Percentiles rank a stretch among this genome's conserved stretches.
Conservation (phyloP, 1,284 basidiomycete genomes). For the Leccinum pachyderme region DNA sequence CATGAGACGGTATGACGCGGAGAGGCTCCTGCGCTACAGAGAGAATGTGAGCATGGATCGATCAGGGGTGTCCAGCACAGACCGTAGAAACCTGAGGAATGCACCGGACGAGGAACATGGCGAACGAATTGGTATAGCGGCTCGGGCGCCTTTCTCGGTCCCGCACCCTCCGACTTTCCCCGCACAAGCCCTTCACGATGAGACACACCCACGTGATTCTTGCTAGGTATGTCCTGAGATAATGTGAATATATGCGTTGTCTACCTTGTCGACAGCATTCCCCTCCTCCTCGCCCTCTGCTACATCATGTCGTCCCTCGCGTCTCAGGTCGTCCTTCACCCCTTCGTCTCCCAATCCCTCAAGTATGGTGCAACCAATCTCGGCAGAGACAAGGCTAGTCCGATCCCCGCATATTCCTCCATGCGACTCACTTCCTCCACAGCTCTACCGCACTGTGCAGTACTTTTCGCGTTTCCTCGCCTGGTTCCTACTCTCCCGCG, state of each 20-base stretch:
- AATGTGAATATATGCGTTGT: background rate
- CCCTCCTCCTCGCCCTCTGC: slow-evolving; percentile 12
- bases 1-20: slow-evolving; percentile 45
- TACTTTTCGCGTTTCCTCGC: slow-evolving; percentile 90
- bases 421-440: background rate
- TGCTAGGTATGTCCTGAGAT: slow-evolving; percentile 7
- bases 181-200: slow-evolving; percentile 11
- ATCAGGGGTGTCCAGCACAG: slow-evolving; percentile 27
- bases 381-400: slow-evolving; percentile 82
- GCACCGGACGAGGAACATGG: slow-evolving; percentile 14
- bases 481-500: slow-evolving; percentile 72
- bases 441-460: slow-evolving; percentile 91
- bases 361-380: slow-evolving; percentile 79
- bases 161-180: slow-evolving; percentile 21
- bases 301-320: slow-evolving; percentile 58
- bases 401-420: background rate
- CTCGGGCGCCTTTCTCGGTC: background rate
- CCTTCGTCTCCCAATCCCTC: slow-evolving; percentile 71
- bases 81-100: slow-evolving; percentile 14
- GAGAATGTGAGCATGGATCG: background rate
- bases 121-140: slow-evolving; percentile 15
- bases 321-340: slow-evolving; percentile 83
- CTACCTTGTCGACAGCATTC: slow-evolving; percentile 5
- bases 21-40: slow-evolving; percentile 28
- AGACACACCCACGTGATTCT: slow-evolving; percentile 31